Evolutionary conservation across 2,329 filamentous ascomycete species (phyloP).

Genomic region (Mycocentrospora acerina): DNA sequence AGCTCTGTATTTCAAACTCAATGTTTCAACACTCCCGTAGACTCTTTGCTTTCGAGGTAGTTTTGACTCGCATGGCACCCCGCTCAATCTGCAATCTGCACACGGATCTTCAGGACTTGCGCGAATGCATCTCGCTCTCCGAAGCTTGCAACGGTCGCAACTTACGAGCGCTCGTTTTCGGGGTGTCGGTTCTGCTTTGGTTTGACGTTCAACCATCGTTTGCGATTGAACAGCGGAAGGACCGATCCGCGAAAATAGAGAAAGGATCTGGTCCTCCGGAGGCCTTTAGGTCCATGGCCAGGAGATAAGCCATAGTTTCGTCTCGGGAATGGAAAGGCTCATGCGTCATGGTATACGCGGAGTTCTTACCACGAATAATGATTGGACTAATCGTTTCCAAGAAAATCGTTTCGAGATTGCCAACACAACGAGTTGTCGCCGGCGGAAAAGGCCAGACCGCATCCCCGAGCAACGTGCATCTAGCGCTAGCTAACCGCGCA

Average conservation of each 20-base stretch:
- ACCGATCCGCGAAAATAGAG: not conserved
- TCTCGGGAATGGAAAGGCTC: no score
- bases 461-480: no score
- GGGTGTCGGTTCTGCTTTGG: slow-evolving; percentile 19
- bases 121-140: slow-evolving; percentile 32
- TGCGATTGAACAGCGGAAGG: not conserved
- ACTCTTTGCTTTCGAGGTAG: slow-evolving; percentile 49
- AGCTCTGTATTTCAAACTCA: slow-evolving; percentile 47
- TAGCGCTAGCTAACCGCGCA: no score
- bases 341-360: no score
- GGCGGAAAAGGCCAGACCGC: no score
- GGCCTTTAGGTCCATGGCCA: no score
- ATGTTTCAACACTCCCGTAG: slow-evolving; percentile 50
- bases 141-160: slow-evolving; percentile 34
- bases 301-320: no score
- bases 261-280: slow-evolving; percentile 1
- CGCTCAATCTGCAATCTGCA: slow-evolving; percentile 43
- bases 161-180: slow-evolving; percentile 34
- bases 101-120: slow-evolving; percentile 35
- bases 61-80: slow-evolving; percentile 46
- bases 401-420: no score
- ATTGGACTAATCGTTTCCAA: no score
- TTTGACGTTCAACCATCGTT: slow-evolving; percentile 14
- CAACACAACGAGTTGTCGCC: no score
- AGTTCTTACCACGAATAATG: no score